These are phyloP conservation scores for Climacium dendroides DNA, from an alignment of 225 moss, liverwort and hornwort species.

Conservation along the genomic window DNA sequence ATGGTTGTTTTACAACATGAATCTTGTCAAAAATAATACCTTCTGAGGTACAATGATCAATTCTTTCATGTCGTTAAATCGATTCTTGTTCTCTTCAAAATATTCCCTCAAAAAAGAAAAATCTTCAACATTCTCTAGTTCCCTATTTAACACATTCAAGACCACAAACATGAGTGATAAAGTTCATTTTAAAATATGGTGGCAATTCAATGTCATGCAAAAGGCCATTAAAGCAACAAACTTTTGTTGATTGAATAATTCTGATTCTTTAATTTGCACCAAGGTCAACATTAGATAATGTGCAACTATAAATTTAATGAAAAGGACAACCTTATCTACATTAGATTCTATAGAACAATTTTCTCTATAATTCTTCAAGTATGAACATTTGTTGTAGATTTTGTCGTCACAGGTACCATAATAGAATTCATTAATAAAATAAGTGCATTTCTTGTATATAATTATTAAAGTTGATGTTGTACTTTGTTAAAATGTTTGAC, in stretches of 20 bases:
- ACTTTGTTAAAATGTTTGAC: constrained; percentile 14
- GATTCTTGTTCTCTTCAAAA: constrained; percentile 10
- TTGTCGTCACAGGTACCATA: not conserved
- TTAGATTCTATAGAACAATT: not conserved
- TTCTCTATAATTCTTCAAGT: not conserved
- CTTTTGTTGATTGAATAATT: not conserved
- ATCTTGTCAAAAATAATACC: not conserved
- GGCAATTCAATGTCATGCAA: not conserved
- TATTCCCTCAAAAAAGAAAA: constrained; percentile 1
- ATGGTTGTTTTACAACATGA: not conserved
- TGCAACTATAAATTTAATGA: not conserved
- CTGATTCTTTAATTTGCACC: not conserved
- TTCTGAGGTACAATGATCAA: constrained; percentile 6
- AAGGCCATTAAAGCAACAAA: not conserved
- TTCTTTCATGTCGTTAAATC: constrained; percentile 15
- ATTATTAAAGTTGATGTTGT: not conserved
- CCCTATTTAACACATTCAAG: not conserved
- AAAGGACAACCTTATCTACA: fast-evolving
- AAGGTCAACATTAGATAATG: not conserved
- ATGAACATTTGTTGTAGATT: not conserved
- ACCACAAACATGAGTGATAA: not conserved
- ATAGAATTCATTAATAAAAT: not conserved
- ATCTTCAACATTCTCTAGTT: constrained; percentile 19
- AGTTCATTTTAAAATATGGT: not conserved
- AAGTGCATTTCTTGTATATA: not conserved